Base-by-base conservation (phyloP, 1,139 yeast species). In the Pichia sp. region DNA sequence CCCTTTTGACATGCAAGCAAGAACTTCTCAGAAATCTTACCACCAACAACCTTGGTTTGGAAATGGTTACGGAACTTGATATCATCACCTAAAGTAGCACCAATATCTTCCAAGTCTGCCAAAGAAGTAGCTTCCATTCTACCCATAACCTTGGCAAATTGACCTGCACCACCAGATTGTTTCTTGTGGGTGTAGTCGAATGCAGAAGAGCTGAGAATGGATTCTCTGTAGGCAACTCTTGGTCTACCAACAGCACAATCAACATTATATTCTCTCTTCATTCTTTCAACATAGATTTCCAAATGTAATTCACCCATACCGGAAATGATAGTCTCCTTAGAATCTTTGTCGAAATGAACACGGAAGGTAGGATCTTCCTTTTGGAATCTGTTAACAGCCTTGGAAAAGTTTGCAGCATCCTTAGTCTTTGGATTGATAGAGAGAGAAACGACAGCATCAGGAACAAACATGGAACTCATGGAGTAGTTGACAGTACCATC, bases 91-190 rank as follows among this genome's bases (percentile, higher is more conserved):
- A 44, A 35, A 18, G 47, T 38, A 19, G 49, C 47, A 30, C 51
- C 52, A 31, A 55, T 37, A 11, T 51, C 56, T 18, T 44, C 63
- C 36, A 78, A 78, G 38, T 72, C 81, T 33, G 74, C 58, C 32
- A 91, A 80, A 12, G 70, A 32, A 22, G 58, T 49, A 22, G 60
- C 55, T 36, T 51, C 63, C 64, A 93, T 63, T 39, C 70, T 75
- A 56, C 99, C 99, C 63, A 88, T 84, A 52, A 91, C 96, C 67
- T 93, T 80, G 63, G 95, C 98, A 59, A 79, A 91, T 68, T 91
- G 99, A 66, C 99, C 99, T 48, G 98, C 94, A 73, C 99, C 99
- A 63, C 99, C 99, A 56, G 93, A 76, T 69, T 91, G 99, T 60
- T 88, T 88, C 73, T 91, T 91, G 69, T 88, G 97, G 23, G 96